Conservation (phyloP, 1,284 basidiomycete species). For the Sporisorium iseilematis-ciliati region DNA sequence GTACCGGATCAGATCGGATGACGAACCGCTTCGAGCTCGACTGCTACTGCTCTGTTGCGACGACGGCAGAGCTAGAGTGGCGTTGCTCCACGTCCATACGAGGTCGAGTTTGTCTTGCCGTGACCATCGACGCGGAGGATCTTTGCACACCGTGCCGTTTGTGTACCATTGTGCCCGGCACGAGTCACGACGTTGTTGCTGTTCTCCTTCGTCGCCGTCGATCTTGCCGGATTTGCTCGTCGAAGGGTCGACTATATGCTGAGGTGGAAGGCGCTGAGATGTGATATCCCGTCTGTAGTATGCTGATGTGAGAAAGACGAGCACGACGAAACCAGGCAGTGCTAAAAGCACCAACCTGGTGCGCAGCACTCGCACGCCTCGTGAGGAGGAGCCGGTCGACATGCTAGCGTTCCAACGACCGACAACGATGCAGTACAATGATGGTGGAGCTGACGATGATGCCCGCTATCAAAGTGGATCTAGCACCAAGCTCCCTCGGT, state of each 20-base stretch:
- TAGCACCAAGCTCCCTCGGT: no score
- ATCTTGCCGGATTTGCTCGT: neutral
- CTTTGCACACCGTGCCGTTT: constrained; percentile 16
- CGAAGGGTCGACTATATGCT: neutral
- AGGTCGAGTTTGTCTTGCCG: constrained; percentile 23
- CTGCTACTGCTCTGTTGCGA: neutral
- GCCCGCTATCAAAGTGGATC: no score
- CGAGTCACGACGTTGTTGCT: neutral
- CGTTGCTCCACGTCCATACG: constrained; percentile 34
- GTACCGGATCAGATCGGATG: constrained; percentile 34
- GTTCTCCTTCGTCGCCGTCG: neutral
- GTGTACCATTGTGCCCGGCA: constrained; percentile 39
- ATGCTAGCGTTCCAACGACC: neutral
- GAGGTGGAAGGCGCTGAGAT: neutral
- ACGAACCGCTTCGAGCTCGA: neutral
- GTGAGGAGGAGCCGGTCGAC: neutral
- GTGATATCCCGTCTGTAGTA: constrained; percentile 8
- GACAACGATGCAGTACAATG: neutral
- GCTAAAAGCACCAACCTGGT: constrained; percentile 23
- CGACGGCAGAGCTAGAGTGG: neutral
- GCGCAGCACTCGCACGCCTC: constrained; percentile 8
- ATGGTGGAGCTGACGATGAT: neutral
- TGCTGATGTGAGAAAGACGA: constrained; percentile 19
- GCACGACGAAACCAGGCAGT: constrained; percentile 15
- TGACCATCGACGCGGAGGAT: constrained; percentile 13